These are phyloP conservation scores for Codiaeum variegatum DNA, from an alignment of 441 rosid species.

Conservation along the genomic window DNA sequence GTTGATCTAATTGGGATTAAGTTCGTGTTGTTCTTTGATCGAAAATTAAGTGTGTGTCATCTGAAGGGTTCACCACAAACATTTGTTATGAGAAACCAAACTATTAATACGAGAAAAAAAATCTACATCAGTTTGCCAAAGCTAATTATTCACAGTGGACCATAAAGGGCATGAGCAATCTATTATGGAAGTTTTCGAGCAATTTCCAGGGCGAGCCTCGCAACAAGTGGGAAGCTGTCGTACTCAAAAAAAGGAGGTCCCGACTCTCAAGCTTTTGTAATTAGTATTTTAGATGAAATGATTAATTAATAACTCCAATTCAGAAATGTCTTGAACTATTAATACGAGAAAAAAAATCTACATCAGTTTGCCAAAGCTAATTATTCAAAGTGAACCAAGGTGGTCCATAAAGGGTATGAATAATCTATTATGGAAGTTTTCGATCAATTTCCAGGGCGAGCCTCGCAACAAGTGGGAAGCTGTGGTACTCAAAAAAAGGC, in stretches of 20 bases:
- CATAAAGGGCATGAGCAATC: slow-evolving; percentile 14
- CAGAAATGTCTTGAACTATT: slow-evolving; percentile 11
- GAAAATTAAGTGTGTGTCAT: too few species aligned
- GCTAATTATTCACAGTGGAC: slow-evolving; percentile 13
- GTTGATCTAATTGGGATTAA: too few species aligned
- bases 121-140: background rate
- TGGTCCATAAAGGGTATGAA: slow-evolving; percentile 23
- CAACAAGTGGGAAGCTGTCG: slow-evolving; percentile 18
- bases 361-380: slow-evolving; percentile 6
- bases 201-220: slow-evolving; percentile 15
- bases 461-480: slow-evolving; percentile 17
- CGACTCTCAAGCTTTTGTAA: slow-evolving; percentile 4
- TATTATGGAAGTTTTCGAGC: background rate
- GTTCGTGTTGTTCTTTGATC: too few species aligned
- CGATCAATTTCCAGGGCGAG: slow-evolving; percentile 11
- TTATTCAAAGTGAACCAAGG: slow-evolving; percentile 15
- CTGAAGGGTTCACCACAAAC: too few species aligned
- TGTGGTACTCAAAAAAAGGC: slow-evolving; percentile 13
- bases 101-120: background rate
- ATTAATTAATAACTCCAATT: slow-evolving; percentile 15
- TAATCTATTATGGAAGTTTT: background rate
- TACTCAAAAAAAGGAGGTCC: slow-evolving; percentile 22
- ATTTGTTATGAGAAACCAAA: background rate
- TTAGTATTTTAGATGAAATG: slow-evolving; percentile 11
- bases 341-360: too few species aligned